These are phyloP conservation scores for Suillus cothurnatus DNA, from an alignment of 768 basidiomycete genomes.

Conservation along the genomic window DNA sequence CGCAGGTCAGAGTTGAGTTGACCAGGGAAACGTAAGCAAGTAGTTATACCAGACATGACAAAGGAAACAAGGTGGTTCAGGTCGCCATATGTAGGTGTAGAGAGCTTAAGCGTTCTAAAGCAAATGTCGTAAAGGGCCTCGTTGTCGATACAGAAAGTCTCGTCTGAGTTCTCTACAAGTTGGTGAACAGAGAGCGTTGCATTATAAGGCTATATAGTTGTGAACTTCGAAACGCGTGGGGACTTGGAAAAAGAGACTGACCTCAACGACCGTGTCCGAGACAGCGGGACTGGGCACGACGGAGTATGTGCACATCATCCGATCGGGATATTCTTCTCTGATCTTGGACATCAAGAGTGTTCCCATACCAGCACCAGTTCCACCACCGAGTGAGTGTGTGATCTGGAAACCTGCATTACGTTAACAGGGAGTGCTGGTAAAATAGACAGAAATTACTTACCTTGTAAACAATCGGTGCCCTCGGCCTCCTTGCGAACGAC, in stretches of 20 bases:
- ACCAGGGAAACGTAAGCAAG: slow-evolving; percentile 99
- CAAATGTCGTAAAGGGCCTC: slow-evolving; percentile 99
- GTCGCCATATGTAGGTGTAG: slow-evolving; percentile 94
- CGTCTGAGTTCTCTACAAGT: slow-evolving; percentile 98
- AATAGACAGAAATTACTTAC: slow-evolving; percentile 42
- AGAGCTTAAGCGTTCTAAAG: slow-evolving; percentile 96
- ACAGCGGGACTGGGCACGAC: slow-evolving; percentile 98
- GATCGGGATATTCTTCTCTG: slow-evolving; percentile 97
- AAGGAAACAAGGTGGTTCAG: slow-evolving; percentile 97
- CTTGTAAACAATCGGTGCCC: slow-evolving; percentile 95
- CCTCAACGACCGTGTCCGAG: slow-evolving; percentile 98
- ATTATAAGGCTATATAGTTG: slow-evolving; percentile 82
- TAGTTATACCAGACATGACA: slow-evolving; percentile 99
- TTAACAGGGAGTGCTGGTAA: slow-evolving; percentile 6
- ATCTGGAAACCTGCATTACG: slow-evolving; percentile 85
- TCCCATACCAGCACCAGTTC: slow-evolving; percentile 99
- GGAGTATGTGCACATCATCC: slow-evolving; percentile 99
- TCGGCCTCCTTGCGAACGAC: slow-evolving; percentile 99
- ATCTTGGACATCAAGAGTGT: slow-evolving; percentile 99
- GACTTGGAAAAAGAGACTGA: slow-evolving; percentile 28
- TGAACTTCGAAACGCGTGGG: neutral
- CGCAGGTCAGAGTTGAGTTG: slow-evolving; percentile 98
- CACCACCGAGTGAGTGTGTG: slow-evolving; percentile 98
- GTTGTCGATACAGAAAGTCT: slow-evolving; percentile 99
- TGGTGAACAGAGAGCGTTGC: slow-evolving; percentile 98